These are phyloP conservation scores for Podospora fimiseda DNA, from an alignment of 495 filamentous ascomycete species.

Conservation along the genomic window DNA sequence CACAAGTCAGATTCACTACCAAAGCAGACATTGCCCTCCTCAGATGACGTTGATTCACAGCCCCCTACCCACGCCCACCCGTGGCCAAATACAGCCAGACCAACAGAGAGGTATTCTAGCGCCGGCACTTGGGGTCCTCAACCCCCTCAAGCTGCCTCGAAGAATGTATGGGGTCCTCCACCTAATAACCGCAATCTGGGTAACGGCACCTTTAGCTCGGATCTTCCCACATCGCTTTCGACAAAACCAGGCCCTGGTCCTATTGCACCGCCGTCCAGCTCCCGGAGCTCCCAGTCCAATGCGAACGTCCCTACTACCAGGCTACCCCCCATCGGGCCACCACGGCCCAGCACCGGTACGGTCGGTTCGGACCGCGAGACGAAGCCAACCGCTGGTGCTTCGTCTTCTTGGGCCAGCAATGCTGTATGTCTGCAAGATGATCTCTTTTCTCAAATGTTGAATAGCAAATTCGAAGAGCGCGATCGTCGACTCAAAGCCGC, in stretches of 20 bases:
- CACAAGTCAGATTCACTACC: constrained; percentile 11
- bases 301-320: constrained; percentile 14
- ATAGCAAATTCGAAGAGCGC: constrained; percentile 21
- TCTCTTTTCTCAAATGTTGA: constrained; percentile 19
- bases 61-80: constrained; percentile 15
- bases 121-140: constrained; percentile 30
- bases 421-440: constrained; percentile 22
- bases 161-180: constrained; percentile 72
- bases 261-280: constrained; percentile 30
- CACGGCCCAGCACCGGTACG: constrained; percentile 17
- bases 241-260: constrained; percentile 39
- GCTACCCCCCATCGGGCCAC: constrained; percentile 37
- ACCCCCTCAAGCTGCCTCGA: constrained; percentile 35
- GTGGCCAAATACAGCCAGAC: constrained; percentile 21
- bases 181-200: constrained; percentile 63
- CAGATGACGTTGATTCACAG: constrained; percentile 13
- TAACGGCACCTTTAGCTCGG: constrained; percentile 71
- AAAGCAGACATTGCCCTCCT: constrained; percentile 11
- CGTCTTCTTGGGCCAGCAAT: not conserved
- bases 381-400: too few relatives aligned
- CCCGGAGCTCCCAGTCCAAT: constrained; percentile 5
- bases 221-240: constrained; percentile 28
- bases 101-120: constrained; percentile 29
- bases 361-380: too few relatives aligned
- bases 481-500: constrained; percentile 26